These are phyloP conservation scores for Zasmidium citrigriseum DNA, from an alignment of 2,329 filamentous ascomycete species.

Conservation along the genomic window DNA sequence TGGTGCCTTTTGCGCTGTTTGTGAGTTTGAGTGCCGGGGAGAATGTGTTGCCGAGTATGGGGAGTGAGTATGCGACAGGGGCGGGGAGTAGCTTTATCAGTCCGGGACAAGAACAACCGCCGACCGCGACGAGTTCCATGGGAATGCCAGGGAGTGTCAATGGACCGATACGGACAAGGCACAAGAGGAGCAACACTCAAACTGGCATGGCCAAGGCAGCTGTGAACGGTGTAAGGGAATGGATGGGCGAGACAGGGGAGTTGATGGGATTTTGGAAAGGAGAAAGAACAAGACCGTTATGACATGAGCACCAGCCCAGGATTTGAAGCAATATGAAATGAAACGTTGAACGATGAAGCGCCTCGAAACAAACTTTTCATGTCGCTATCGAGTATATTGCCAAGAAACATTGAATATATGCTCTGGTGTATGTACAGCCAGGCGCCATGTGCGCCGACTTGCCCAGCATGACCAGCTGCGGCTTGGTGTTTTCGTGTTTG, in stretches of 20 bases:
- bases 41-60: slow-evolving; percentile 92
- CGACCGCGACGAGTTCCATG: slow-evolving; percentile 23
- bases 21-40: slow-evolving; percentile 92
- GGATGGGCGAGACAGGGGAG: slow-evolving; percentile 63
- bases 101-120: slow-evolving; percentile 41
- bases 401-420: too few relatives aligned
- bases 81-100: slow-evolving; percentile 53
- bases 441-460: not conserved
- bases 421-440: not conserved
- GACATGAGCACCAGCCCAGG: slow-evolving; percentile 8
- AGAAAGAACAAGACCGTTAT: slow-evolving; percentile 54
- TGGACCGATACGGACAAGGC: slow-evolving; percentile 39
- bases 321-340: not conserved
- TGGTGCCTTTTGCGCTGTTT: slow-evolving; percentile 93
- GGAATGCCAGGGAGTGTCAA: slow-evolving; percentile 46
- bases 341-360: not conserved
- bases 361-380: not conserved
- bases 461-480: too few relatives aligned
- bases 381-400: not conserved
- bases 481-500: too few relatives aligned
- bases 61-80: slow-evolving; percentile 69
- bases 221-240: slow-evolving; percentile 64
- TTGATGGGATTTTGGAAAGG: slow-evolving; percentile 64
- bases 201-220: slow-evolving; percentile 59
- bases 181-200: slow-evolving; percentile 52